phyloP scores from a whole-genome alignment of 208 protist genomes.

The Wallacemonas collosoma region DNA sequence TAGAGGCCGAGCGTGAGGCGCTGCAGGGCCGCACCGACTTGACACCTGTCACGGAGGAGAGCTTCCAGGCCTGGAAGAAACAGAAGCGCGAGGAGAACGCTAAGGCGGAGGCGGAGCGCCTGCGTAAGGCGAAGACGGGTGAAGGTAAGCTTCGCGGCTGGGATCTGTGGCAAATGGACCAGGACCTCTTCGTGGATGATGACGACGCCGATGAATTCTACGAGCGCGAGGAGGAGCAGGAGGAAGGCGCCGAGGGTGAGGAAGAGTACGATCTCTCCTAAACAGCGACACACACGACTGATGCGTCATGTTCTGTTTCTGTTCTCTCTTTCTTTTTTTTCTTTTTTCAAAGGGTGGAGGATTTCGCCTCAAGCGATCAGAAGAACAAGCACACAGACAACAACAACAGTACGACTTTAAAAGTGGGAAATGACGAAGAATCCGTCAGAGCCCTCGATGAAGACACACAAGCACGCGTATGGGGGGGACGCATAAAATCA shows the following conservation, averaged over 20 bases:
- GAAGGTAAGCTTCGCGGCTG: constrained; percentile 77
- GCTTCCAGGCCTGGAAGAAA: constrained; percentile 80
- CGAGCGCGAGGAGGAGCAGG: constrained; percentile 59
- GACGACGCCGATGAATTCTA: constrained; percentile 82
- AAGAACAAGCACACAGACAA: no score
- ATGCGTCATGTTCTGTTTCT: neutral
- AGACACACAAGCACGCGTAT: no score
- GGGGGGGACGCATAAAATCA: neutral
- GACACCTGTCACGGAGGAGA: constrained; percentile 80
- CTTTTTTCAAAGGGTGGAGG: no score
- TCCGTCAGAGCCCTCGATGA: no score
- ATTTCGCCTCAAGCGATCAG: no score
- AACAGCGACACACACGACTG: neutral
- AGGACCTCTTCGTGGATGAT: constrained; percentile 86
- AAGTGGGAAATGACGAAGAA: no score
- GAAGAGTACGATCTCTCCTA: constrained; percentile 72
- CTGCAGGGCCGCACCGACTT: constrained; percentile 74
- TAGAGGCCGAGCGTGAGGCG: constrained; percentile 86
- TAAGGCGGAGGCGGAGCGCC: constrained; percentile 61
- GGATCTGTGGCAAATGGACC: constrained; percentile 86
- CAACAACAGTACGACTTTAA: no score
- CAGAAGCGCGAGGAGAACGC: constrained; percentile 65
- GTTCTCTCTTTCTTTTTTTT: neutral
- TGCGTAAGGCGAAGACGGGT: constrained; percentile 68
- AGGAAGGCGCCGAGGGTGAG: constrained; percentile 46